Conservation (phyloP, 2,329 filamentous ascomycete genomes). For the Cladosporium sp. region DNA sequence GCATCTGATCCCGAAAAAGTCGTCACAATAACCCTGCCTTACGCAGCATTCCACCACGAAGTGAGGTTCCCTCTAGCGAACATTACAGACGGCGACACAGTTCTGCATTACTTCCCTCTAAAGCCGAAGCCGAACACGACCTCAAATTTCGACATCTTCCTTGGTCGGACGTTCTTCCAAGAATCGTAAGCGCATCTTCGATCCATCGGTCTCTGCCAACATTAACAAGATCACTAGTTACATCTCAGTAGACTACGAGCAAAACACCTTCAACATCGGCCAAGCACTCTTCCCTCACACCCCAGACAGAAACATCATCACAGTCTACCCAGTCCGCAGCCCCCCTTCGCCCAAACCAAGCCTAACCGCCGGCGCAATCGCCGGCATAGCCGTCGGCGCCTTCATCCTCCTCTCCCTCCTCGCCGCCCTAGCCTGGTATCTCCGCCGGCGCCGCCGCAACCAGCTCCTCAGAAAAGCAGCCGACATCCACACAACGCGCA, state of each 20-base stretch:
- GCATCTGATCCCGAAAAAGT: neutral
- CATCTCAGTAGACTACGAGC: neutral
- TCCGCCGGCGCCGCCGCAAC: neutral
- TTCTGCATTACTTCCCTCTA: neutral
- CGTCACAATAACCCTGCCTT: neutral
- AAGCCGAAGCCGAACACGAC: neutral
- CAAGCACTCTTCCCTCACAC: neutral
- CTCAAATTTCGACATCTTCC: neutral
- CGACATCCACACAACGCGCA: neutral
- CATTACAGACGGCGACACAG: neutral
- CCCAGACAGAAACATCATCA: neutral
- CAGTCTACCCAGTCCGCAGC: neutral
- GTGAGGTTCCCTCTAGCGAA: neutral
- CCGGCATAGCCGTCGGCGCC: slow-evolving; percentile 14
- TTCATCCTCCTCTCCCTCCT: slow-evolving; percentile 14
- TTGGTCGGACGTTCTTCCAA: neutral
- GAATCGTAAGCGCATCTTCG: neutral
- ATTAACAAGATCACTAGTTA: neutral
- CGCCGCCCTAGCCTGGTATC: neutral
- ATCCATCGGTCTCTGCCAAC: too few relatives aligned
- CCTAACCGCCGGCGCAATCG: neutral
- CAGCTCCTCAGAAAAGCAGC: neutral
- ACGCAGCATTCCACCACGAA: neutral
- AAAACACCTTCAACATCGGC: neutral
- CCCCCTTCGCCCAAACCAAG: neutral